Percentiles rank a stretch among this genome's conserved stretches.
Conservation (phyloP, 768 basidiomycete genomes). For the Phallus indusiatus region DNA sequence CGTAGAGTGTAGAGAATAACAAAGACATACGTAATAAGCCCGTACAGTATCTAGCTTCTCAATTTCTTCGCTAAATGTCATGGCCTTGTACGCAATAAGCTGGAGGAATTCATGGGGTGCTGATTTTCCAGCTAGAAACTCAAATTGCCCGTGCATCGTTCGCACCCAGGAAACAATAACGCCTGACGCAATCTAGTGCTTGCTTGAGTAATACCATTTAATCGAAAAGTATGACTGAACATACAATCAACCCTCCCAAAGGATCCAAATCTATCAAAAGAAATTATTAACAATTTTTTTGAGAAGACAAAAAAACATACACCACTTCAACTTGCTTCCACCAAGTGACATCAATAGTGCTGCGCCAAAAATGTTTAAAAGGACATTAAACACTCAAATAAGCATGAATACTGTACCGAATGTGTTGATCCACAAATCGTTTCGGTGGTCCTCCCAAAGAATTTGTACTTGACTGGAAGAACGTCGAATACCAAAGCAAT, state of each 20-base stretch:
- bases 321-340: conserved; percentile 75
- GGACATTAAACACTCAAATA: conserved; percentile 1
- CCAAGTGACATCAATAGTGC: conserved; percentile 78
- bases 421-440: conserved; percentile 79
- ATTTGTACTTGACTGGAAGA: conserved; percentile 87
- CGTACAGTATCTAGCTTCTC: conserved; percentile 84
- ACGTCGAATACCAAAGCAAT: conserved; percentile 69
- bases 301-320: conserved; percentile 35
- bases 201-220: neutral
- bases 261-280: conserved; percentile 57
- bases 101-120: conserved; percentile 88
- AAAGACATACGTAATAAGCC: conserved; percentile 70
- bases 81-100: conserved; percentile 85
- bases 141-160: conserved; percentile 76
- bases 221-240: conserved; percentile 17
- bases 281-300: conserved; percentile 11
- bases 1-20: conserved; percentile 11
- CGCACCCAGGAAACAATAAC: conserved; percentile 70
- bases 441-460: conserved; percentile 96
- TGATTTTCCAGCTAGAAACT: conserved; percentile 82
- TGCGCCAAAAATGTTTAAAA: conserved; percentile 20
- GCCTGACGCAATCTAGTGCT: conserved; percentile 57
- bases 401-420: conserved; percentile 40
- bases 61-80: conserved; percentile 83
- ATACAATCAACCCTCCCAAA: conserved; percentile 63